These are phyloP conservation scores for Trypanosomatidae sp. DNA, from an alignment of 208 protist genomes.

Conservation along the genomic window DNA sequence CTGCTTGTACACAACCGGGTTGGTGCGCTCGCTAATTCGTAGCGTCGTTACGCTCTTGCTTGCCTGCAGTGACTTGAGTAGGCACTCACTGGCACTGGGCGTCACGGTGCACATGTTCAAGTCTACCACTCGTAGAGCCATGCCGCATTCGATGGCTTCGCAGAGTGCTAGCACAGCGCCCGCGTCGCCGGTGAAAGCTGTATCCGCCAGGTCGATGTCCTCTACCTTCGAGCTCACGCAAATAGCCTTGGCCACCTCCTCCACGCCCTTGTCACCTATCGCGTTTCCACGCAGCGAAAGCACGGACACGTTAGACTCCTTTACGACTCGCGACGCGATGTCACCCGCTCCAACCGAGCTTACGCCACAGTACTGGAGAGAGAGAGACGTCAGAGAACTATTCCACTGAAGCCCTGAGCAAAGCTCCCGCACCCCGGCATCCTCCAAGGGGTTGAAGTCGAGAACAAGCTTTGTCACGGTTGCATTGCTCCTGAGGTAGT, in stretches of 20 bases:
- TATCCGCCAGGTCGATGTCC: slow-evolving; percentile 81
- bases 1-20: slow-evolving; percentile 59
- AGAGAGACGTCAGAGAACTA: slow-evolving; percentile 59
- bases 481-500: slow-evolving; percentile 60
- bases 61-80: slow-evolving; percentile 55
- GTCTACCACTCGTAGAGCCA: slow-evolving; percentile 55
- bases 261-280: slow-evolving; percentile 67
- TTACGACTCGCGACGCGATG: slow-evolving; percentile 67
- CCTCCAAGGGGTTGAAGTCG: slow-evolving; percentile 82
- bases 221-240: slow-evolving; percentile 54
- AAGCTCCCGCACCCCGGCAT: slow-evolving; percentile 62
- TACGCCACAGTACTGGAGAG: slow-evolving; percentile 82
- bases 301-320: slow-evolving; percentile 60
- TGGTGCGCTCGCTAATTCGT: slow-evolving; percentile 61
- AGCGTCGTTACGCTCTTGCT: slow-evolving; percentile 56
- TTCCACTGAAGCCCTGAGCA: slow-evolving; percentile 85
- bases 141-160: slow-evolving; percentile 67
- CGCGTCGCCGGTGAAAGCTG: slow-evolving; percentile 52
- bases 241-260: slow-evolving; percentile 54
- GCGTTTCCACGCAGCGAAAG: slow-evolving; percentile 77
- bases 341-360: slow-evolving; percentile 34
- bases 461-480: slow-evolving; percentile 69
- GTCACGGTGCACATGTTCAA: slow-evolving; percentile 77
- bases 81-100: slow-evolving; percentile 37
- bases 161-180: slow-evolving; percentile 74